phyloP scores from a whole-genome alignment of 805 yeast species.

The Sugiyamaella chiloensis region DNA sequence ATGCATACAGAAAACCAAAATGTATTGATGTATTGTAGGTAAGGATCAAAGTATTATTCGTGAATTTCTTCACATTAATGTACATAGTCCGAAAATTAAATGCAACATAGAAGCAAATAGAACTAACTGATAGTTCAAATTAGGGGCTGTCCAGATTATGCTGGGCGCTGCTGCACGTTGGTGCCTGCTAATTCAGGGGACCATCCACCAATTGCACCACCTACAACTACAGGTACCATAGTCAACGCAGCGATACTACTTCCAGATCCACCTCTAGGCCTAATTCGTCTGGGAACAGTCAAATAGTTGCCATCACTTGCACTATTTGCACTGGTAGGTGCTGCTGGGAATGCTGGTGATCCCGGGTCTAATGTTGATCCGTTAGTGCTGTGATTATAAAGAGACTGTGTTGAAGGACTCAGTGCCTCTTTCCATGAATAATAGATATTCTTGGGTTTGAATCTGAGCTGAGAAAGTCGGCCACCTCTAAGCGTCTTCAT shows the following conservation, averaged over 20 bases:
- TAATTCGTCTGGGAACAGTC: constrained; percentile 21
- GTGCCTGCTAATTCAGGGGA: constrained; percentile 13
- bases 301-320: constrained; percentile 10
- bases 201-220: constrained; percentile 59
- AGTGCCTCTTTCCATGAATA: constrained; percentile 24
- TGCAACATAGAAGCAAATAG: too few species aligned
- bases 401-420: constrained; percentile 17
- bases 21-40: too few species aligned
- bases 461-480: constrained; percentile 33
- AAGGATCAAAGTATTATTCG: too few species aligned
- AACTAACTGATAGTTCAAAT: too few species aligned
- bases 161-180: background rate
- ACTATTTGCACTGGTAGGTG: background rate
- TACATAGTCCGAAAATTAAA: too few species aligned
- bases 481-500: constrained; percentile 39
- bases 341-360: constrained; percentile 7
- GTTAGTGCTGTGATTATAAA: constrained; percentile 10
- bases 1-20: too few species aligned
- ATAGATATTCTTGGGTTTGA: constrained; percentile 25
- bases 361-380: constrained; percentile 14
- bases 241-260: constrained; percentile 41
- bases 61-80: too few species aligned
- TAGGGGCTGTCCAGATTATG: too few species aligned
- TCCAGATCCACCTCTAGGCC: constrained; percentile 19
- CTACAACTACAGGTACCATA: constrained; percentile 54